Evolutionary conservation across 1,284 basidiomycete genomes (phyloP).

Genomic region (Blastosporella zonata): DNA sequence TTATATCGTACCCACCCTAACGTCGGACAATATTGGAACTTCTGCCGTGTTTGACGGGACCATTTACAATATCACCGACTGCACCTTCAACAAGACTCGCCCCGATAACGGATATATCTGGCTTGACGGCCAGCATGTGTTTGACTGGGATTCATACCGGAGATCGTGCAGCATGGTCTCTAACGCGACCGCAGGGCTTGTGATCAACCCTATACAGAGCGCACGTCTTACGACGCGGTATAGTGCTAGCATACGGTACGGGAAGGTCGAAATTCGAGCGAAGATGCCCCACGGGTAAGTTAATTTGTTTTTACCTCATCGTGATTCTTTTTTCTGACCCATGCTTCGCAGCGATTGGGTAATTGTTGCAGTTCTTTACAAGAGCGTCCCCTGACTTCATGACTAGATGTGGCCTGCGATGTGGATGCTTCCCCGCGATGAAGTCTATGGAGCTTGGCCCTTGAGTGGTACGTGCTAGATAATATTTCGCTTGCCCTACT

Average conservation of each 20-base stretch:
- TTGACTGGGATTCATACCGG: constrained; percentile 35
- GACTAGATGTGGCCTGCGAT: constrained; percentile 85
- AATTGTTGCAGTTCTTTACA: constrained; percentile 10
- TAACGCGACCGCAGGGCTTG: constrained; percentile 60
- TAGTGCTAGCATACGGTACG: constrained; percentile 56
- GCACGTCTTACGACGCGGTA: constrained; percentile 71
- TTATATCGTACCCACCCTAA: constrained; percentile 81
- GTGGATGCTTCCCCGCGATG: constrained; percentile 75
- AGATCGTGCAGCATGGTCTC: constrained; percentile 50
- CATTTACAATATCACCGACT: constrained; percentile 64
- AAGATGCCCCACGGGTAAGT: constrained; percentile 52
- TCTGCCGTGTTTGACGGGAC: constrained; percentile 58
- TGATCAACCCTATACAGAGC: constrained; percentile 76
- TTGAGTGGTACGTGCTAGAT: constrained; percentile 41
- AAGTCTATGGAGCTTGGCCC: constrained; percentile 76
- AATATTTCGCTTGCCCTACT: background rate
- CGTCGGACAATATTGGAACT: constrained; percentile 59
- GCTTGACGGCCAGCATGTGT: constrained; percentile 31
- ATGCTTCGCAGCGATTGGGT: constrained; percentile 33
- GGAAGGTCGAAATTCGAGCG: constrained; percentile 70
- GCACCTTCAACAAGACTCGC: constrained; percentile 44
- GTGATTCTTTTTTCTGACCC: background rate
- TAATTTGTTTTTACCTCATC: constrained; percentile 13
- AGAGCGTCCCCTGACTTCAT: constrained; percentile 20
- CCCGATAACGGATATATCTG: constrained; percentile 34